Base-by-base conservation (phyloP, 78 protist genomes). In the Paratrimastix pyriformis region DNA sequence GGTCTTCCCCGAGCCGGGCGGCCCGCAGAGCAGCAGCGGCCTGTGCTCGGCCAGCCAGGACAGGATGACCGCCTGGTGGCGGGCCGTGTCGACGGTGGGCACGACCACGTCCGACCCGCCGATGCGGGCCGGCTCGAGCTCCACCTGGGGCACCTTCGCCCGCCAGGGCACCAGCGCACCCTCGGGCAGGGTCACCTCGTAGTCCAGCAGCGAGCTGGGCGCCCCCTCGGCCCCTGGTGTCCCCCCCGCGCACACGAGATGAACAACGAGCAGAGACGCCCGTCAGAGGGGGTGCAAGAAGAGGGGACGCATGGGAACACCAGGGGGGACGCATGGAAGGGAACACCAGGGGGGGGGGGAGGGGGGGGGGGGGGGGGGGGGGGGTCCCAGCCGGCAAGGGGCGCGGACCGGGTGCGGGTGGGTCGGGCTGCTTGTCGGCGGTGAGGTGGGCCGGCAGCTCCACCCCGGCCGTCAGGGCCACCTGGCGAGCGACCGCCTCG, bases 1-100 rank as follows among this genome's bases (percentile, higher is more conserved):
- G 26, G 97, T 89, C 83, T 96, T 93, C 29, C 97, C 98, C 3
- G 84, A 66, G 11, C 96, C 99, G 11, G 99, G 97, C 9, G 98
- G 98, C 7, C 99, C 99, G 62, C 97, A 93, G 7, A 96, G 84
- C 29, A 96, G 32, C 52, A 93, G 58, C n/a, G 96, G 95, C 44
- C 75, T 66, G 70, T 74, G 89, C 33, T 84, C 92, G 6, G 54
- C 74, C 57, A 96, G 74, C 95, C 94, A 90, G 0, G 92, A 46
- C 44, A 50, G 75, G 7, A 93, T 72, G 11, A 96, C 85, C 29
- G 84, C 92, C 33, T 88, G 91, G 69, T 96, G 98, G 44, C 97
- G 87, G 9, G 86, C 85, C 9, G 99, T 96, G 80, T 96, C 99
- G 33, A 93, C 84, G 4, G 99, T 96, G 46, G 91, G 91, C 29